These are phyloP conservation scores for Neurospora sublineolata DNA, from an alignment of 495 filamentous ascomycete genomes.

Conservation along the genomic window DNA sequence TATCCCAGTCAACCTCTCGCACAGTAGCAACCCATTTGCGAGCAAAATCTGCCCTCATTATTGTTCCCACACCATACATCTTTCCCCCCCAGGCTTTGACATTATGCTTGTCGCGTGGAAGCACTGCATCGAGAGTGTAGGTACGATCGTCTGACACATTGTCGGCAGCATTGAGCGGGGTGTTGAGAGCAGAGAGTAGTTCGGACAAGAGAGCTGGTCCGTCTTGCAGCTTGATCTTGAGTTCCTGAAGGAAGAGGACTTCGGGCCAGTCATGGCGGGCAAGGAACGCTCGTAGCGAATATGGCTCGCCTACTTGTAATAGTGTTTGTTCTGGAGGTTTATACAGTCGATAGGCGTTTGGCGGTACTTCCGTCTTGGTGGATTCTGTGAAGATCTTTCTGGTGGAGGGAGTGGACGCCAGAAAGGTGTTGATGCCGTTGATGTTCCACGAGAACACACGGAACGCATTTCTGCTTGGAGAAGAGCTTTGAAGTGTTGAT, in stretches of 20 bases:
- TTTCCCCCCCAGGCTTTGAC: constrained; percentile 35
- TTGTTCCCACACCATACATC: constrained; percentile 39
- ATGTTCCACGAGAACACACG: constrained; percentile 41
- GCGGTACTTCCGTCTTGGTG: background rate
- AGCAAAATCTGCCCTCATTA: constrained; percentile 34
- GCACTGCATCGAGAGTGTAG: constrained; percentile 32
- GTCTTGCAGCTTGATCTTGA: constrained; percentile 35
- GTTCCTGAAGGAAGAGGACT: constrained; percentile 40
- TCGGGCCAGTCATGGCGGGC: constrained; percentile 35
- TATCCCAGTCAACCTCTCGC: constrained; percentile 35
- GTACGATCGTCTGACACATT: constrained; percentile 7
- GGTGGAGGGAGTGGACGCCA: constrained; percentile 12
- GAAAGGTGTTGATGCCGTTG: constrained; percentile 37
- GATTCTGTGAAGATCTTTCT: constrained; percentile 27
- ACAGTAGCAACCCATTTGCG: constrained; percentile 5
- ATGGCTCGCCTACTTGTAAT: background rate
- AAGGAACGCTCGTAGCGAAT: constrained; percentile 31
- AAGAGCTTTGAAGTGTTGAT: background rate
- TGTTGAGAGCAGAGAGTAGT: constrained; percentile 16
- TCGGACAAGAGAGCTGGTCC: constrained; percentile 14
- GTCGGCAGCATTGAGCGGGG: constrained; percentile 18
- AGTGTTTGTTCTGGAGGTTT: background rate
- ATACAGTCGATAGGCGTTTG: background rate
- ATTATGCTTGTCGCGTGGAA: constrained; percentile 38
- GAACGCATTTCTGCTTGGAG: constrained; percentile 1